phyloP scores from a whole-genome alignment of 441 rosid species.

The Syzygium malaccense region DNA sequence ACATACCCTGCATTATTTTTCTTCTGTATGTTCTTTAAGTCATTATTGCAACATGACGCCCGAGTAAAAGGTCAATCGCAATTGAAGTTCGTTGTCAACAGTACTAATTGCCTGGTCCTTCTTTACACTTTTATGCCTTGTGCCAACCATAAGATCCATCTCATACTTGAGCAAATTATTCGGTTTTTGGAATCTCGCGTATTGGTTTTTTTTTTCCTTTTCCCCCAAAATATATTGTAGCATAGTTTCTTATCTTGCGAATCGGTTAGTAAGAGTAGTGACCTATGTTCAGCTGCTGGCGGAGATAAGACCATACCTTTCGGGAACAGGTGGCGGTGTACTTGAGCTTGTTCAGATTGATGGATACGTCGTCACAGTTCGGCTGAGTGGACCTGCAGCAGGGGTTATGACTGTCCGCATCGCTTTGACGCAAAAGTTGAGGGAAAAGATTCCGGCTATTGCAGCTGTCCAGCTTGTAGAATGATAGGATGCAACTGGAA shows the following conservation, averaged over 20 bases:
- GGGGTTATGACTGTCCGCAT: constrained; percentile 68
- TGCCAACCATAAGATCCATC: not conserved
- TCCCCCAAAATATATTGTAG: not conserved
- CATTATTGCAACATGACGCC: not conserved
- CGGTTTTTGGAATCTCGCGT: not conserved
- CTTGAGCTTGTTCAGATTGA: constrained; percentile 53
- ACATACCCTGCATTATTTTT: not conserved
- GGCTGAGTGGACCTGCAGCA: constrained; percentile 67
- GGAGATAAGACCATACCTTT: constrained; percentile 61
- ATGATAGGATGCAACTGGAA: constrained; percentile 10
- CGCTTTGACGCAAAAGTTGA: constrained; percentile 56
- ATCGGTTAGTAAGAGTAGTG: not conserved
- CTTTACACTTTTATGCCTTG: not conserved
- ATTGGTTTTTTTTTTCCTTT: not conserved
- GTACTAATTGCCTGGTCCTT: not conserved
- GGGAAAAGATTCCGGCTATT: constrained; percentile 56
- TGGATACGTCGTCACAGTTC: constrained; percentile 43
- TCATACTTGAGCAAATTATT: not conserved
- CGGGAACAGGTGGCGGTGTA: constrained; percentile 61
- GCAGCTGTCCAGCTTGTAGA: constrained; percentile 64
- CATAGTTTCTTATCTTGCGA: not conserved
- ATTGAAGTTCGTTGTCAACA: not conserved
- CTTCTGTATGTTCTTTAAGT: not conserved
- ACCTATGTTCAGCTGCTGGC: constrained; percentile 41
- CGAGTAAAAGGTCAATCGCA: not conserved